Base-by-base conservation (phyloP, 257 asterid species). In the Solanum sitiens region DNA sequence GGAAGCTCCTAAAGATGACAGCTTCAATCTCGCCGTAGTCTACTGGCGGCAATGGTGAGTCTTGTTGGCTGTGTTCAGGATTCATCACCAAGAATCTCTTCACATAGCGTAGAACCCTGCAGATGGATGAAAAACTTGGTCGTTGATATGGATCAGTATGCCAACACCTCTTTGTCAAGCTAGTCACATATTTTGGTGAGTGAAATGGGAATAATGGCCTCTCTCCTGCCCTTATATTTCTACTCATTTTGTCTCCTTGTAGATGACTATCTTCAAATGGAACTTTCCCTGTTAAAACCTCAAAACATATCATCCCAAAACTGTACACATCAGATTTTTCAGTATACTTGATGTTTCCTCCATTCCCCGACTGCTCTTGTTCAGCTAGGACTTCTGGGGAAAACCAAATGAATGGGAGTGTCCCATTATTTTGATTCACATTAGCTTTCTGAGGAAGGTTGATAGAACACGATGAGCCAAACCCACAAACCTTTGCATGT, bases 231-330 rank as follows among this genome's bases (percentile, higher is more conserved):
- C 95, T 91, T 39, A 96, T 92, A 86, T 96, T 96, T 21, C 96
- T 89, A 70, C 98, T 91, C 99, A 94, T 93, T 89, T 94, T 95
- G 10, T 96, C 98, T 39, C 99, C 98, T 87, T 94, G 98, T 4
- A 95, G 92, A 89, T 95, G 99, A 9, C 94, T 83, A 40, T 96
- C 98, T 37, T 96, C 98, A 12, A 95, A 96, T 0, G 99, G 98
- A 86, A 95, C 97, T 89, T 96, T 96, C 47, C 99, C 99, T 0
- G 98, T 94, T 87, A 96, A 70, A 50, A 96, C 88, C 92, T 96
- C 96, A 25, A 96, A 96, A 67, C 98, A 96, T 18, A 96, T 91
- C 98, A 96, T 96, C 33, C 97, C 99, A 35, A 94, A 96, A 88
- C 98, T 96, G 53, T 96, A 96, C 32, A 95, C 95, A 63, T 96